Evolutionary conservation across 192 early-diverging fungal genomes (phyloP), one percentile per base, ranked within the genome.

Genomic region (Umbelopsis isabellina): DNA sequence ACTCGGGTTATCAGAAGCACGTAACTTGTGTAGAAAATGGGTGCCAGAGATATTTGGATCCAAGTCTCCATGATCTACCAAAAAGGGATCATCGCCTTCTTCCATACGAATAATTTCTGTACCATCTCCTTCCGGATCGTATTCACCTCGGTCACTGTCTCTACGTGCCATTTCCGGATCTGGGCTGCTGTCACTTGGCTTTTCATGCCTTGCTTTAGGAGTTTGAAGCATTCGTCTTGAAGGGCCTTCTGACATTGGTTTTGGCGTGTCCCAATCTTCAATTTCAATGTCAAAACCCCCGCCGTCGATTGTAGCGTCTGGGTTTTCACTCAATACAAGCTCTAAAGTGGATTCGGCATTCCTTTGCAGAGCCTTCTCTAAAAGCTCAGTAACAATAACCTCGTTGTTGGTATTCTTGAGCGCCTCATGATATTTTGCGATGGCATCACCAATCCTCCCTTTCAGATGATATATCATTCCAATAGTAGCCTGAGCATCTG

Each of bases 391-490:
- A 16, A 61, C 55, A 61, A 61, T 61, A 15, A 61, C 55, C 25
- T 61, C 55, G 13, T 25, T 61, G 30, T 61, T 61, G 2, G 27
- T 73, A 47, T 64, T 68, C 30, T 47, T 66, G 7, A 67, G 35
- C 11, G 72, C 86, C 64, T 80, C 33, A 48, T 91, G 88, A 75
- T 89, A 91, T 15, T 78, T 74, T 25, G 70, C 75, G 15, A 89
- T 79, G 4, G 91, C 91, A 18, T 84, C 81, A 1, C 72, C 76
- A 37, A 75, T 67, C 23, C 84, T 48, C 23, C 83, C 79, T 69
- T 80, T 75, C 25, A 84, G 73, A 45, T 92, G 90, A 30, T 82
- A 81, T 1, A 92, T 85, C 46, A 84, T 83, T 7, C 82, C 91
- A 1, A 91, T 66, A 0, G 83, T 72, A 0, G 83, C 75, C 20